Conservation (phyloP, 2,329 filamentous ascomycete genomes). For the Trichoderma sp. region DNA sequence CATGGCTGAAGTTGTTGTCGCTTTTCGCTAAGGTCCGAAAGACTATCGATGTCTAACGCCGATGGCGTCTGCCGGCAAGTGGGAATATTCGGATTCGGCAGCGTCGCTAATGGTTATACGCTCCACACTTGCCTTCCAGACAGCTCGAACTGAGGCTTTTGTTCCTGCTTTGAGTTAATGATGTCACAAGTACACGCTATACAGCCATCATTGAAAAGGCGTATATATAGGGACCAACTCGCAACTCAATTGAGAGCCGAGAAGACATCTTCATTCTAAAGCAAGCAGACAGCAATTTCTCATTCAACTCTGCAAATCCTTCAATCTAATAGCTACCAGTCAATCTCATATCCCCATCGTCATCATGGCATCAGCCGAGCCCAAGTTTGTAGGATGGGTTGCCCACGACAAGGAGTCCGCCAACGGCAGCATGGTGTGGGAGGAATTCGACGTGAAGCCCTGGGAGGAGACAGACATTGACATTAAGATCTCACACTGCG, state of each 20-base stretch:
- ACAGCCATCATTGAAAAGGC: not conserved
- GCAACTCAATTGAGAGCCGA: not conserved
- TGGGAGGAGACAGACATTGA: conserved; percentile 22
- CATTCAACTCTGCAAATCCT: not conserved
- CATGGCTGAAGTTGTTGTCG: not conserved
- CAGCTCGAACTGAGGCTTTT: not conserved
- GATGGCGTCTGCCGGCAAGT: not conserved
- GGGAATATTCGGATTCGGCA: not conserved
- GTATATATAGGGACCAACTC: not conserved
- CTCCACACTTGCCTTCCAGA: not conserved
- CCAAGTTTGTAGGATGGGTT: conserved; percentile 19
- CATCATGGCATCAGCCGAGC: conserved; percentile 7
- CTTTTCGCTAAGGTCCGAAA: conserved; percentile 5
- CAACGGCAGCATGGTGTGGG: conserved; percentile 20
- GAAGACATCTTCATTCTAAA: not conserved
- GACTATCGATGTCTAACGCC: conserved; percentile 9
- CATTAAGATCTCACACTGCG: conserved; percentile 22
- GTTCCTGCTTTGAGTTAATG: not conserved
- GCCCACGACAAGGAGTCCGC: not conserved
- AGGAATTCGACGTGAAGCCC: conserved; percentile 4
- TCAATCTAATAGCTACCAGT: not conserved
- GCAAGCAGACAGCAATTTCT: not conserved
- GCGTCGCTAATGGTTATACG: not conserved
- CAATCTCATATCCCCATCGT: not conserved
- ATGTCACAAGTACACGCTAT: not conserved